Conservation (phyloP, 768 basidiomycete genomes). For the Hortiboletus flavorubellus region DNA sequence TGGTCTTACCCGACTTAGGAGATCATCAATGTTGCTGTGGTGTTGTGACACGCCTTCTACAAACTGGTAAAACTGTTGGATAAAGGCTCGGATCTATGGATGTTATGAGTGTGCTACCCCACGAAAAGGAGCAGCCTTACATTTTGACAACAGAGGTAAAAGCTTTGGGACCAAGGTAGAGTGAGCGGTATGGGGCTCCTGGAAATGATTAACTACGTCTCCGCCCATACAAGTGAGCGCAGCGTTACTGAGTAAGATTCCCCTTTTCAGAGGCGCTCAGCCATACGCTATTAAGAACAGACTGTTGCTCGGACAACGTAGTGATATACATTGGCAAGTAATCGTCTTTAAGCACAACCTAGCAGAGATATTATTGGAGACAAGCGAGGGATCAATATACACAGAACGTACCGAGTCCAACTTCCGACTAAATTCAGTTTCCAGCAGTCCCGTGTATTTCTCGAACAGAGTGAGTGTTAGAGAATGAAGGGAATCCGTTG, state of each 20-base stretch:
- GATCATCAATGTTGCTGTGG: constrained; percentile 86
- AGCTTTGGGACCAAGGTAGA: constrained; percentile 94
- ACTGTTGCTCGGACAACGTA: constrained; percentile 57
- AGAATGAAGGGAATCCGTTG: constrained; percentile 75
- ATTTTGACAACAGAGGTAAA: constrained; percentile 91
- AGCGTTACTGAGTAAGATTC: constrained; percentile 49
- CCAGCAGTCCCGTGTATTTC: constrained; percentile 79
- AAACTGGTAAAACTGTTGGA: constrained; percentile 95
- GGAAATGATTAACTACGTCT: constrained; percentile 2
- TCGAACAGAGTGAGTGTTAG: constrained; percentile 89
- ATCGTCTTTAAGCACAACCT: constrained; percentile 88
- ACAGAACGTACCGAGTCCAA: constrained; percentile 68
- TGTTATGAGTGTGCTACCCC: not conserved
- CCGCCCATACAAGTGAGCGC: not conserved
- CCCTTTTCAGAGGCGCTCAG: constrained; percentile 64
- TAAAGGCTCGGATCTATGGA: constrained; percentile 75
- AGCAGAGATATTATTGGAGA: not conserved
- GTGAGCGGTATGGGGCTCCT: constrained; percentile 65
- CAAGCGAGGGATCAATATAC: not conserved
- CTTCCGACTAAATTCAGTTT: constrained; percentile 73
- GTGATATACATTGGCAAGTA: constrained; percentile 82
- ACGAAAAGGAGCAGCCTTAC: constrained; percentile 36
- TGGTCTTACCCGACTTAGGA: constrained; percentile 72
- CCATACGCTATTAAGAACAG: constrained; percentile 82
- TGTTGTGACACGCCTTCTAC: constrained; percentile 93